These are phyloP conservation scores for Alternaria sp. DNA, from an alignment of 2,329 filamentous ascomycete species.

Conservation along the genomic window DNA sequence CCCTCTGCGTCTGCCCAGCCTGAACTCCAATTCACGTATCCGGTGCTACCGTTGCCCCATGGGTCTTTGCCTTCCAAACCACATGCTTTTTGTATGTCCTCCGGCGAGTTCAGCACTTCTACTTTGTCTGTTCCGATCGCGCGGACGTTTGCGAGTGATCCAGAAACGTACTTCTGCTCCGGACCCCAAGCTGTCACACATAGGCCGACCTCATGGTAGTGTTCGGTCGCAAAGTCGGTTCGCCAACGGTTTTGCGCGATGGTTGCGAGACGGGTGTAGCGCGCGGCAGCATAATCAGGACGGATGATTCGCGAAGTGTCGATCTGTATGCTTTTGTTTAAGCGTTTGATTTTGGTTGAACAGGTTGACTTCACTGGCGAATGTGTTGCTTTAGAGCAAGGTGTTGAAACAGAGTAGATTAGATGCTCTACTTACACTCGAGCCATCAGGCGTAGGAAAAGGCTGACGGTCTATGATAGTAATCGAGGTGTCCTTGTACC, in stretches of 20 bases:
- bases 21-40: conserved; percentile 76
- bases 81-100: conserved; percentile 51
- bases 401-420: background rate
- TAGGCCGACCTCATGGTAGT: conserved; percentile 76
- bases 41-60: conserved; percentile 62
- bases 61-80: conserved; percentile 53
- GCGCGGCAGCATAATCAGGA: conserved; percentile 81
- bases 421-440: conserved; percentile 53
- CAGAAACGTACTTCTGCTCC: conserved; percentile 52
- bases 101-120: conserved; percentile 49
- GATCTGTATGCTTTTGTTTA: conserved; percentile 45
- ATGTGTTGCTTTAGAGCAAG: background rate
- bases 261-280: conserved; percentile 77
- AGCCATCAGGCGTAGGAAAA: conserved; percentile 67
- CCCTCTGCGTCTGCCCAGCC: conserved; percentile 84
- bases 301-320: conserved; percentile 70
- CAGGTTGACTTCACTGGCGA: background rate
- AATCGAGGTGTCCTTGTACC: conserved; percentile 60
- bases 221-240: conserved; percentile 67
- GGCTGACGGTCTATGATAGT: conserved; percentile 66
- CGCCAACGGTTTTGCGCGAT: conserved; percentile 76
- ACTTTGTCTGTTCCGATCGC: conserved; percentile 50
- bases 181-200: conserved; percentile 67
- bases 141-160: conserved; percentile 47
- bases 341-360: conserved; percentile 1